phyloP scores from a whole-genome alignment of 2,329 filamentous ascomycete genomes.

The Sporothrix mexicana region DNA sequence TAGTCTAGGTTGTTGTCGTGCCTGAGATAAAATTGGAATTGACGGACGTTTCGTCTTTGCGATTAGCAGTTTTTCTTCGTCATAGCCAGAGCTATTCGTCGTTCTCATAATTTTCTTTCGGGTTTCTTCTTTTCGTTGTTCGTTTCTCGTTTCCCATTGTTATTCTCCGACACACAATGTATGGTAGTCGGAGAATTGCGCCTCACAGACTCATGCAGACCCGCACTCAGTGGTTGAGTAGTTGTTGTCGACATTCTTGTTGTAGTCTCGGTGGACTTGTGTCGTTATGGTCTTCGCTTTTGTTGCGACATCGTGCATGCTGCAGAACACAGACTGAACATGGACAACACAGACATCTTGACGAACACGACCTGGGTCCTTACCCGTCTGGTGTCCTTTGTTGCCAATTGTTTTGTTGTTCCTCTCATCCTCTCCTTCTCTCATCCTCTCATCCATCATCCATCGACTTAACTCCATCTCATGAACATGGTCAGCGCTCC shows the following conservation, averaged over 20 bases:
- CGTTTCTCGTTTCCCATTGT: not conserved
- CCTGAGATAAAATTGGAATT: not conserved
- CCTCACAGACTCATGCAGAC: not conserved
- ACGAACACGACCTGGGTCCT: too few species aligned
- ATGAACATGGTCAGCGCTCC: not conserved
- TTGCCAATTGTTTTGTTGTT: not conserved
- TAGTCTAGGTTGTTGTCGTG: not conserved
- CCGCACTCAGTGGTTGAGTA: not conserved
- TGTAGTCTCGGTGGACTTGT: too few species aligned
- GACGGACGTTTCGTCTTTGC: slow-evolving; percentile 22
- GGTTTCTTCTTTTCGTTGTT: not conserved
- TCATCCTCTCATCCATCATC: not conserved
- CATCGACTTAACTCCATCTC: not conserved
- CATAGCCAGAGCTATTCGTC: not conserved
- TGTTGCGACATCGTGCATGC: not conserved
- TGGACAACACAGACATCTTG: too few species aligned
- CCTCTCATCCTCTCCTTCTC: not conserved
- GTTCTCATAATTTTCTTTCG: not conserved
- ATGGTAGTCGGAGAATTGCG: not conserved
- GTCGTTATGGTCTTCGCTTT: too few species aligned
- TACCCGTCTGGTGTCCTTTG: not conserved
- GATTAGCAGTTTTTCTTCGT: not conserved
- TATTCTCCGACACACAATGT: not conserved
- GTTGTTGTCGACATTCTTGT: not conserved
- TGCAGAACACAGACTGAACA: not conserved